Evolutionary conservation across 306 rosid species (phyloP).

Genomic region (Medicago ruthenica): DNA sequence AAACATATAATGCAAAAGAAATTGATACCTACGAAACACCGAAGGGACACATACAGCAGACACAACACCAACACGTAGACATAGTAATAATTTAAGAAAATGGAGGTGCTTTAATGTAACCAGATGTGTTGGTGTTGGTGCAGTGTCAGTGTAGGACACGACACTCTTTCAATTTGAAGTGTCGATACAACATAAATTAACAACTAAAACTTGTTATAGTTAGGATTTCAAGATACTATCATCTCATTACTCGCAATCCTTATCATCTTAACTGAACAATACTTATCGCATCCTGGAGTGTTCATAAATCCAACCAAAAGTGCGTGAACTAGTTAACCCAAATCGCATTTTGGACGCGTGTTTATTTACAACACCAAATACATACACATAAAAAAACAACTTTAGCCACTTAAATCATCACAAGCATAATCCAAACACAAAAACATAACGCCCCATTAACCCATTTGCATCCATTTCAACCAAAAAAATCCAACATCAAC

Average conservation of each 20-base stretch:
- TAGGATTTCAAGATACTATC: background rate
- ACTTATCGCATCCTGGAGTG: background rate
- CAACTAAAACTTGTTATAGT: too few species aligned
- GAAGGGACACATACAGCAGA: too few species aligned
- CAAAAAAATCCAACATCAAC: conserved; percentile 4
- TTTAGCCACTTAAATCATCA: conserved; percentile 5
- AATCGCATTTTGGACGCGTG: background rate
- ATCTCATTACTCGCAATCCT: background rate
- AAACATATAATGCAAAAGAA: background rate
- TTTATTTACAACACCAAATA: background rate
- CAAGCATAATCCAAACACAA: conserved; percentile 4
- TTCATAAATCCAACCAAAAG: conserved; percentile 11
- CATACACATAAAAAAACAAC: background rate
- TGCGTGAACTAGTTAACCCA: background rate
- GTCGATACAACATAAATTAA: too few species aligned
- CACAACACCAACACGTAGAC: too few species aligned
- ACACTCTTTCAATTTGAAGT: too few species aligned
- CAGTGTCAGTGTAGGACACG: too few species aligned
- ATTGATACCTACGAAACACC: background rate
- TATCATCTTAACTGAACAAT: conserved; percentile 13
- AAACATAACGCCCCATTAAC: background rate
- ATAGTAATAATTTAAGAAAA: too few species aligned
- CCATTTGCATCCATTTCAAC: conserved; percentile 1
- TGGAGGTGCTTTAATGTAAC: too few species aligned
- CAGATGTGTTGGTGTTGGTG: too few species aligned